Evolutionary conservation across 345 rosid genomes (phyloP).

Genomic region (Corchorus capsularis): DNA sequence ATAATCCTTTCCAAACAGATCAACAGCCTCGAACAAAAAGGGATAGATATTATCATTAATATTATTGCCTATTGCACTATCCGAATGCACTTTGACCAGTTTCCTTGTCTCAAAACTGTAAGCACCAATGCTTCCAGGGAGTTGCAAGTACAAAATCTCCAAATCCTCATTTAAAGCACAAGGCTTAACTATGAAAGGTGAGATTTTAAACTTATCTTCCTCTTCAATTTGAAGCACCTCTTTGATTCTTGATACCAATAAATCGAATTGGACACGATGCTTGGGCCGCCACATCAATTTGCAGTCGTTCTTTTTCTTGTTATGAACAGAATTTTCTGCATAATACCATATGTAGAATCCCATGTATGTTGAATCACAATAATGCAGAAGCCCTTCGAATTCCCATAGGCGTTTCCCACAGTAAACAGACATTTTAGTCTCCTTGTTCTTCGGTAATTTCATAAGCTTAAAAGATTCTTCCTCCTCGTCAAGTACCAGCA

Average conservation of each 20-base stretch:
- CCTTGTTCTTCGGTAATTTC: background rate
- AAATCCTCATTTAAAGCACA: slow-evolving; percentile 13
- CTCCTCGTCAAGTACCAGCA: background rate
- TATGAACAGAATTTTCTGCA: background rate
- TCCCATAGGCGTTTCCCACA: slow-evolving; percentile 11
- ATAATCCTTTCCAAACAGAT: background rate
- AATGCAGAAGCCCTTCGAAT: background rate
- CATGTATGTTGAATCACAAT: background rate
- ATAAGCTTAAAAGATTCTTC: background rate
- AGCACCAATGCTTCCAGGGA: background rate
- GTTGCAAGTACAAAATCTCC: slow-evolving; percentile 10
- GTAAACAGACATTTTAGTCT: background rate
- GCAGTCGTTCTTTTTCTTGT: background rate
- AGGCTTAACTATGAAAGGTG: background rate
- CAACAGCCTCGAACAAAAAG: slow-evolving; percentile 2
- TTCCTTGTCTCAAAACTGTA: slow-evolving; percentile 3
- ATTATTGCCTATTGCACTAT: background rate
- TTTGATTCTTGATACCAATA: background rate
- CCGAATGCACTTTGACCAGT: background rate
- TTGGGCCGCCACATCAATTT: background rate
- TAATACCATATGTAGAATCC: slow-evolving; percentile 5
- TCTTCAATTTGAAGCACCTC: background rate
- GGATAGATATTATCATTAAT: background rate
- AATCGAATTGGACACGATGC: background rate
- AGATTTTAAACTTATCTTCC: background rate